Evolutionary conservation across 345 rosid genomes (phyloP).

Genomic region (Erysimum cheiranthoides): DNA sequence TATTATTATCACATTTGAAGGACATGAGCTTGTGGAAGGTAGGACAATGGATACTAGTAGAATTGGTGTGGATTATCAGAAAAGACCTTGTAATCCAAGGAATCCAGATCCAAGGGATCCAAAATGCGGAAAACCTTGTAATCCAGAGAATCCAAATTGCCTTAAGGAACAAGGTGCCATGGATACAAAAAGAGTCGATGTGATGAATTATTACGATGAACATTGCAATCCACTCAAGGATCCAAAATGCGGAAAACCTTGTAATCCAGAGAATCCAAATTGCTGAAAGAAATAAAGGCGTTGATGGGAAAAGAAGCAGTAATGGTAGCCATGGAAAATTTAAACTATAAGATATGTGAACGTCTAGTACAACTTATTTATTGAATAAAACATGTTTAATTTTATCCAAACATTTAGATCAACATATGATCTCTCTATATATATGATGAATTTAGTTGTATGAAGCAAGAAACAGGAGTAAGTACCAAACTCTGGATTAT

Average conservation of each 20-base stretch:
- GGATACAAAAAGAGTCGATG: neutral
- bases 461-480: neutral
- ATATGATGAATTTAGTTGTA: neutral
- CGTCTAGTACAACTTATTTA: neutral
- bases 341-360: neutral
- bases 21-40: constrained; percentile 20
- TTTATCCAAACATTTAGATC: neutral
- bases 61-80: neutral
- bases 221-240: neutral
- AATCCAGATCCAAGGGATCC: neutral
- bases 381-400: constrained; percentile 6
- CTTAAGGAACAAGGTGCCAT: neutral
- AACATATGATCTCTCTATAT: neutral
- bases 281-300: neutral
- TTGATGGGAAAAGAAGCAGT: neutral
- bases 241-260: neutral
- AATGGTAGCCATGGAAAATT: neutral
- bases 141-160: neutral
- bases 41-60: neutral
- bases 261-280: constrained; percentile 27
- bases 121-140: neutral
- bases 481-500: neutral
- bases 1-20: constrained; percentile 5
- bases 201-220: neutral
- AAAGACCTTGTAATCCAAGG: neutral